A percentile compares a stretch with the other conserved stretches of the same genome.
These are phyloP conservation scores for Cyclostephanos invisitatus DNA, from an alignment of 108 stramenopile genomes.

Conservation along the genomic window DNA sequence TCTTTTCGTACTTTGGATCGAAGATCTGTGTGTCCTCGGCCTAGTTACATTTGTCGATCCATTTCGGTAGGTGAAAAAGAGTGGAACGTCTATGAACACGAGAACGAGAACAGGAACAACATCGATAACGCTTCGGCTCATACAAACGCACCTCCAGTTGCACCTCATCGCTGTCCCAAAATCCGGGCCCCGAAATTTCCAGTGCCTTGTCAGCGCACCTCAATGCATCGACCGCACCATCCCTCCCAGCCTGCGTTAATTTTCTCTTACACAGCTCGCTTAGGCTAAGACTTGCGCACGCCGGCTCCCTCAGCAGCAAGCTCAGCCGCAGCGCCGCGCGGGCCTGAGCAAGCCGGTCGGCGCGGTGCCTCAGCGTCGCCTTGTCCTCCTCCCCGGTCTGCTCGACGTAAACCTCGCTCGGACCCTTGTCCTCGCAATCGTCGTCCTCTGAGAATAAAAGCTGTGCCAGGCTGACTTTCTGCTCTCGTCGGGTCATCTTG, in stretches of 20 bases:
- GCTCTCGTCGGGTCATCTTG: conserved; percentile 77
- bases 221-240: conserved; percentile 78
- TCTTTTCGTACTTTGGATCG: conserved; percentile 82
- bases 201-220: conserved; percentile 86
- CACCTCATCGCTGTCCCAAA: conserved; percentile 88
- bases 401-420: conserved; percentile 83
- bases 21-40: conserved; percentile 68
- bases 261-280: conserved; percentile 89
- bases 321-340: conserved; percentile 72
- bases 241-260: conserved; percentile 69
- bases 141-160: conserved; percentile 80
- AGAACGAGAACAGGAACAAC: neutral
- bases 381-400: conserved; percentile 66
- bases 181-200: conserved; percentile 83
- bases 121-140: neutral
- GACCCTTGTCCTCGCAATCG: conserved; percentile 80
- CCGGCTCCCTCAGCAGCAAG: conserved; percentile 80
- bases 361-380: conserved; percentile 57
- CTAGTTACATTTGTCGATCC: conserved; percentile 30
- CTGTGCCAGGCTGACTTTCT: conserved; percentile 86
- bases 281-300: conserved; percentile 83
- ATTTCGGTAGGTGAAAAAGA: conserved; percentile 1
- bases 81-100: neutral
- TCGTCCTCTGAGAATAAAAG: conserved; percentile 87
- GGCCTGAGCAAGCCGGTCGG: conserved; percentile 73